Evolutionary conservation across 371 early-diverging fungal species (phyloP).

Genomic region (Encephalitozoon hellem): DNA sequence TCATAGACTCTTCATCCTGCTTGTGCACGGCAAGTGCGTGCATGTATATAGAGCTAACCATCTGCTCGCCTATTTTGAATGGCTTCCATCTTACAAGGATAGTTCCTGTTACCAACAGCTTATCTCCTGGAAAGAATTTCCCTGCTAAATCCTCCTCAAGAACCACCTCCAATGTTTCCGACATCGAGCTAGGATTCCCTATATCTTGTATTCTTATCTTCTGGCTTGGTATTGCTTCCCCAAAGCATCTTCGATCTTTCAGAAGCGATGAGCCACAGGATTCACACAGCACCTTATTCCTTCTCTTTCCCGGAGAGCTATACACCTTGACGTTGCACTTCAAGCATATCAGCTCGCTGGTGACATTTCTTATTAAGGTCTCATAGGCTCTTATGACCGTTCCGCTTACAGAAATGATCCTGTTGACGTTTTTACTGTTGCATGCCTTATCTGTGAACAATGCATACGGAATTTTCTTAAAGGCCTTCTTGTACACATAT

Average conservation of each 20-base stretch:
- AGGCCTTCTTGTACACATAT: not conserved
- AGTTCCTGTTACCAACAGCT: constrained; percentile 47
- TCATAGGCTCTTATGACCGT: constrained; percentile 51
- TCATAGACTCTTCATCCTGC: constrained; percentile 9
- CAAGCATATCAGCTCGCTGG: constrained; percentile 32
- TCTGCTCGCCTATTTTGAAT: constrained; percentile 35
- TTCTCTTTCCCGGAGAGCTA: constrained; percentile 18
- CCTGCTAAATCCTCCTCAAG: constrained; percentile 48
- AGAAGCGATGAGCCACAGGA: constrained; percentile 43
- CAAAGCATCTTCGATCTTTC: constrained; percentile 22
- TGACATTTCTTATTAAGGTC: constrained; percentile 46
- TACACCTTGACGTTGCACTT: constrained; percentile 35
- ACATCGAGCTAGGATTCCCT: constrained; percentile 33
- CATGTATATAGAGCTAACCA: constrained; percentile 43
- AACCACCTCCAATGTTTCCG: constrained; percentile 50
- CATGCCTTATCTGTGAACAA: constrained; percentile 27
- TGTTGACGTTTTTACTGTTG: constrained; percentile 33
- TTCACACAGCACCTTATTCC: constrained; percentile 30
- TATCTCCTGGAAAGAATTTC: constrained; percentile 52
- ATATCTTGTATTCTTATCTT: constrained; percentile 54
- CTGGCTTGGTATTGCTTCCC: constrained; percentile 42
- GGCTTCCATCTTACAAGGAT: constrained; percentile 43
- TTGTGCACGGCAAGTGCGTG: constrained; percentile 36
- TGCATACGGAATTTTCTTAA: constrained; percentile 42
- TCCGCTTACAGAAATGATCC: constrained; percentile 51